Percentiles rank a stretch among this genome's conserved stretches.
phyloP scores from a whole-genome alignment of 1,139 yeast species.

The Yamadazyma blattariae region DNA sequence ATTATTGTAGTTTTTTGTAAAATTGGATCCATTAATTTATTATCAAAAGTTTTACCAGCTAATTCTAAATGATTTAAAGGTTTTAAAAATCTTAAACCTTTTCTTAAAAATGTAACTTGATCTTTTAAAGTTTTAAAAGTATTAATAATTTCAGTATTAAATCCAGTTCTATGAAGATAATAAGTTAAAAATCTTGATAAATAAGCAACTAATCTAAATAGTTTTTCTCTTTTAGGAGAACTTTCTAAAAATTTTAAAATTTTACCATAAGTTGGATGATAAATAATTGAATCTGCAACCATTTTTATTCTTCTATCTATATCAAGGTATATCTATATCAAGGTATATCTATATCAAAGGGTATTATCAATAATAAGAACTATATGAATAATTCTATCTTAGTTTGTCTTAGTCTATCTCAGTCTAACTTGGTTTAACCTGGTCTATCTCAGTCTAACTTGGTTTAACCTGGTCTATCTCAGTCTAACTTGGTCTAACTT shows the following conservation, averaged over 20 bases:
- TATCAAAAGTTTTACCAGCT: slow-evolving; percentile 67
- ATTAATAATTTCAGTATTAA: slow-evolving; percentile 46
- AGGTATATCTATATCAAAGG: too few species aligned
- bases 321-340: too few species aligned
- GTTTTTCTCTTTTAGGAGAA: slow-evolving; percentile 67
- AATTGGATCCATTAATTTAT: slow-evolving; percentile 67
- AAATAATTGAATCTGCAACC: slow-evolving; percentile 66
- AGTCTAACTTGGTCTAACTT: too few species aligned
- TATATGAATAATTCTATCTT: too few species aligned
- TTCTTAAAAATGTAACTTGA: slow-evolving; percentile 70
- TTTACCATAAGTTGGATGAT: slow-evolving; percentile 73
- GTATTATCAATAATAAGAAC: too few species aligned
- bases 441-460: too few species aligned
- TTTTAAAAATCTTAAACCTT: slow-evolving; percentile 81
- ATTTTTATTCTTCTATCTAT: slow-evolving; percentile 29
- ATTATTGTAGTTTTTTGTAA: slow-evolving; percentile 57
- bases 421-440: too few species aligned
- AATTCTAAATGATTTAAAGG: slow-evolving; percentile 73
- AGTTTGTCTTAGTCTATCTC: too few species aligned
- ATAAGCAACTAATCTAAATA: slow-evolving; percentile 79
- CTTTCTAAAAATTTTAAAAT: slow-evolving; percentile 64
- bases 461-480: too few species aligned
- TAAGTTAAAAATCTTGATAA: slow-evolving; percentile 69
- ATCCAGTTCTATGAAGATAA: slow-evolving; percentile 62
- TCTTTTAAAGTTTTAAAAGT: slow-evolving; percentile 52